Percentiles rank a stretch among this genome's conserved stretches.
phyloP scores from a whole-genome alignment of 441 rosid genomes.

The Sinapis alba region DNA sequence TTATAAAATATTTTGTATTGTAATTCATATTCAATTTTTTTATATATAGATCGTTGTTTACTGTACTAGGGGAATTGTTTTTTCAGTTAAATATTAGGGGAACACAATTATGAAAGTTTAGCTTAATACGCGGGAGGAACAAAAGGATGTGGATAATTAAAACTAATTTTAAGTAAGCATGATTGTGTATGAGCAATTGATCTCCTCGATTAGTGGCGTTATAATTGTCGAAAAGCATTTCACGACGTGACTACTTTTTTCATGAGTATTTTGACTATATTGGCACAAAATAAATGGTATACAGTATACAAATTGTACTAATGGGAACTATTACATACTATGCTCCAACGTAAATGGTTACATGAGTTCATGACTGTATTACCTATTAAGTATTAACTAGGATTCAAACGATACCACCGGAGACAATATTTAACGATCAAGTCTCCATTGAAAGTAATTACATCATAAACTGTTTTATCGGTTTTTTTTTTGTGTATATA shows the following conservation, averaged over 20 bases:
- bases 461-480: background rate
- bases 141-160: background rate
- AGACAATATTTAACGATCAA: background rate
- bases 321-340: background rate
- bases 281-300: no score
- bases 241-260: background rate
- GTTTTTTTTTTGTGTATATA: no score
- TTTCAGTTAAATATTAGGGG: background rate
- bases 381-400: background rate
- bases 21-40: no score
- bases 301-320: no score
- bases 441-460: background rate
- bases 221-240: slow-evolving; percentile 12
- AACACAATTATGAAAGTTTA: slow-evolving; percentile 24
- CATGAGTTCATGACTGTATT: background rate
- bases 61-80: background rate
- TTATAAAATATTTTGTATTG: no score
- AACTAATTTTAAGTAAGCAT: background rate
- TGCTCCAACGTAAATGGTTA: background rate
- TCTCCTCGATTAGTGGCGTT: slow-evolving; percentile 25
- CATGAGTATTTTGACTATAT: slow-evolving; percentile 5
- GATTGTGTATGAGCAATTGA: background rate
- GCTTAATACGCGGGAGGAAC: slow-evolving; percentile 27
- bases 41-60: no score
- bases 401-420: background rate